phyloP scores from a whole-genome alignment of 768 basidiomycete species.

The Suillus brevipes region DNA sequence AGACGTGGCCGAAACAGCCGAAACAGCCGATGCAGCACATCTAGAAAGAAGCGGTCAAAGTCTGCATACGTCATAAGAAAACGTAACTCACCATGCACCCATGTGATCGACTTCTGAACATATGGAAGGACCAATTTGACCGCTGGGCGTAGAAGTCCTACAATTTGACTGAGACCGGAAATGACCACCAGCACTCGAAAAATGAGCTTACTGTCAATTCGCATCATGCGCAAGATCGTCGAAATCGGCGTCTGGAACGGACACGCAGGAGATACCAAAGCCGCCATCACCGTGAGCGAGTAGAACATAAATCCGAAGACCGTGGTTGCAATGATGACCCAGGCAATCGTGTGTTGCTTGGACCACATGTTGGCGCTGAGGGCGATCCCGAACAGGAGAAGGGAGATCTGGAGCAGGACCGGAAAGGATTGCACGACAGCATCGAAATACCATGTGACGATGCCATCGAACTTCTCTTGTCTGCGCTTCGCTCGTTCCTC shows the following conservation, averaged over 20 bases:
- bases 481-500: slow-evolving; percentile 9
- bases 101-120: no score
- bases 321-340: slow-evolving; percentile 1
- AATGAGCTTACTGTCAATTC: no score
- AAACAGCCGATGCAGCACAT: no score
- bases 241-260: slow-evolving; percentile 8
- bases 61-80: no score
- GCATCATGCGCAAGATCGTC: background rate
- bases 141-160: no score
- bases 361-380: slow-evolving; percentile 9
- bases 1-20: no score
- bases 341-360: background rate
- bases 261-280: slow-evolving; percentile 1
- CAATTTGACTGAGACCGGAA: no score
- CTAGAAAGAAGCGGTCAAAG: no score
- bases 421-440: slow-evolving; percentile 12
- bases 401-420: slow-evolving; percentile 12
- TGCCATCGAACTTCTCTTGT: slow-evolving; percentile 12
- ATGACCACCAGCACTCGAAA: no score
- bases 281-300: background rate
- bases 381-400: slow-evolving; percentile 15
- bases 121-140: no score
- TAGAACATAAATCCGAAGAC: background rate
- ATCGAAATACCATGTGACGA: slow-evolving; percentile 14
- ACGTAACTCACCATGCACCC: no score